Evolutionary conservation across 2,329 filamentous ascomycete species (phyloP), one percentile per base, ranked within the genome.

Genomic region (Dothistroma septosporum): DNA sequence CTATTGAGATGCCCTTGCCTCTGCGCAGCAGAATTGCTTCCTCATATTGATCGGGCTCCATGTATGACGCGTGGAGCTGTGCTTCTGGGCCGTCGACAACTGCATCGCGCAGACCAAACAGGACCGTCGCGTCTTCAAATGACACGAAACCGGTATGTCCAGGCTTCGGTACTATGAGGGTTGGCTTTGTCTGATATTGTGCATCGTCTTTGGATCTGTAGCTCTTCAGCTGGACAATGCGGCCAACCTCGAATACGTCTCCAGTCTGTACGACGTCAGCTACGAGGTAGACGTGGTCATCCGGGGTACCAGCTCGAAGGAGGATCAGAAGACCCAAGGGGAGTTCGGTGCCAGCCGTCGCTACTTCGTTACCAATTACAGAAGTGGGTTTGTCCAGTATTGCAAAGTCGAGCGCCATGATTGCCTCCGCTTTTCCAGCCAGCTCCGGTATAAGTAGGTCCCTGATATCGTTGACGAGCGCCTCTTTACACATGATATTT

Each of bases 111-210:
- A 96, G 83, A 0, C 92, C 96, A 8, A 89, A 82, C 28, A 97
- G 77, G 21, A 94, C 84, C 28, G 94, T 82, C 4, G 91, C 90
- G 64, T 87, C 85, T 60, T 89, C 87, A 67, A 97, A 92, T 0
- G 93, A 82, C 44, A 94, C 76, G 72, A 92, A 96, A 7, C 91
- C 92, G 24, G 92, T 89, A 46, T 94, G 83, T 10, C 86, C 87
- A 16, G 91, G 89, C 55, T 84, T 85, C 5, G 94, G 92, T 16
- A 97, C 80, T 63, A 93, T 87, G 19, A 99, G 72, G 58, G 85
- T 85, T 48, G 91, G 88, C 54, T 64, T 67, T n/a, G 58, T 33
- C 22, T 57, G 53, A 52, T 53, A 52, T 33, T 53, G 37, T 16
- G 55, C 16, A 32, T 53, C 67, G 69, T 53, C 74, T 67, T 64